Base-by-base conservation (phyloP, 768 basidiomycete genomes). In the Mycena galericulata region DNA sequence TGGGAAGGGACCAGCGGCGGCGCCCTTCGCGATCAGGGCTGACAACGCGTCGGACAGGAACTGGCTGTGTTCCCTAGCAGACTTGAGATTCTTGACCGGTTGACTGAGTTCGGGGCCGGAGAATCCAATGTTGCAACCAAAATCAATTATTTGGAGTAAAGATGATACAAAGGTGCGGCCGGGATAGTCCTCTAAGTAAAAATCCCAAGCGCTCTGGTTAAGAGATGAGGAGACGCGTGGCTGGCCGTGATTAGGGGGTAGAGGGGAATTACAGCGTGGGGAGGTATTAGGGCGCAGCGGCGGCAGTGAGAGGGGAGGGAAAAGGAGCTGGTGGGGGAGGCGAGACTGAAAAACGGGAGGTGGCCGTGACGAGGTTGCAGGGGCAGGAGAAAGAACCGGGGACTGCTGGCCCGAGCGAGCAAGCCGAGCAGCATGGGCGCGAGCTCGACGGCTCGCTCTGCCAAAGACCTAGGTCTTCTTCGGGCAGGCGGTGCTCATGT, bases 41-140 rank as follows among this genome's bases (percentile, higher is more conserved):
- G 49, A 38, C 22, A 75, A 62, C 24, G 58, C 36, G 4, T 40
- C 34, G 22, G 61, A 47, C 14, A 75, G 47, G 22, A 65, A 49
- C 5, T 66, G 54, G 2, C 67, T 58, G 46, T 62, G 10, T 18
- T 76, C 73, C 18, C 63, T n/a, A 0, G 78, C 76, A 5, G 78
- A 77, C 40, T 74, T 72, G 24, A 79, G 69, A 41, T 79, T 80
- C 5, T 29, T 63, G 49, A 72, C 73, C 1, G 67, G 29, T 4
- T 67, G 73, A 18, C 38, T 2, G 14, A 46, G 22, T 20, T 71
- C 47, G 14, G 60, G 49, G 5, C 71, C 74, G 4, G 58, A 62
- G 47, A 77, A 79, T 6, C 78, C 77, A 62, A 78, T 70, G 32
- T 72, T 69, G 12, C 75, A 75, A 43, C 78, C 77, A 61, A 70